A percentile compares a stretch with the other conserved stretches of the same genome.
These are phyloP conservation scores for Phytophthora gonapodyides DNA, from an alignment of 352 stramenopile genomes.

Conservation along the genomic window DNA sequence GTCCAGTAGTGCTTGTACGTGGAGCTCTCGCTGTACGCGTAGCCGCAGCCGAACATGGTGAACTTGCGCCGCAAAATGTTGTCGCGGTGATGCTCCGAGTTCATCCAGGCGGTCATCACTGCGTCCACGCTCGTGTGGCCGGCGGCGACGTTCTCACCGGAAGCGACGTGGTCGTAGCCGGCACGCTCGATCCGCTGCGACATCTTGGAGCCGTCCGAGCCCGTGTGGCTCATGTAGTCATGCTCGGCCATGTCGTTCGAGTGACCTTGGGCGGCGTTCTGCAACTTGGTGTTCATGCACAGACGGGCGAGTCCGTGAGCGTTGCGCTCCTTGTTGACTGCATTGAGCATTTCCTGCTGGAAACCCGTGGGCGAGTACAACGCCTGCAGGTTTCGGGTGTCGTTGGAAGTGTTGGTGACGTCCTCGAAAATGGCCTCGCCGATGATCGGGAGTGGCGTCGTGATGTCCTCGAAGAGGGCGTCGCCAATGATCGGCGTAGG, in stretches of 20 bases:
- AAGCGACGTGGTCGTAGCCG: constrained; percentile 48
- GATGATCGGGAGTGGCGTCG: constrained; percentile 24
- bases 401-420: constrained; percentile 7
- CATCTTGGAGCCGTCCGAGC: constrained; percentile 47
- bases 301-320: constrained; percentile 35
- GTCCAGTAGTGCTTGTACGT: constrained; percentile 64
- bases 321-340: constrained; percentile 55
- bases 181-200: constrained; percentile 37
- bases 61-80: constrained; percentile 52
- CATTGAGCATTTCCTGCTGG: constrained; percentile 43
- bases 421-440: constrained; percentile 28
- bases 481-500: constrained; percentile 27
- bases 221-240: constrained; percentile 61
- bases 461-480: constrained; percentile 29
- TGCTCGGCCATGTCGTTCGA: constrained; percentile 53
- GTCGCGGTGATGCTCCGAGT: constrained; percentile 45
- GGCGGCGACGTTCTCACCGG: constrained; percentile 64
- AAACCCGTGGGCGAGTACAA: constrained; percentile 27
- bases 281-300: constrained; percentile 50
- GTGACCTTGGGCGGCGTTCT: constrained; percentile 29
- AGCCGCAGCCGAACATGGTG: constrained; percentile 45
- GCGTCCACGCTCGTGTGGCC: constrained; percentile 40
- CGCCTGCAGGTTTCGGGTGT: constrained; percentile 24
- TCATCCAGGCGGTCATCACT: constrained; percentile 64
- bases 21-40: constrained; percentile 32